Percentiles rank a stretch among this genome's conserved stretches.
Evolutionary conservation across 768 basidiomycete genomes (phyloP).

Genomic region (Gautieria morchelliformis): DNA sequence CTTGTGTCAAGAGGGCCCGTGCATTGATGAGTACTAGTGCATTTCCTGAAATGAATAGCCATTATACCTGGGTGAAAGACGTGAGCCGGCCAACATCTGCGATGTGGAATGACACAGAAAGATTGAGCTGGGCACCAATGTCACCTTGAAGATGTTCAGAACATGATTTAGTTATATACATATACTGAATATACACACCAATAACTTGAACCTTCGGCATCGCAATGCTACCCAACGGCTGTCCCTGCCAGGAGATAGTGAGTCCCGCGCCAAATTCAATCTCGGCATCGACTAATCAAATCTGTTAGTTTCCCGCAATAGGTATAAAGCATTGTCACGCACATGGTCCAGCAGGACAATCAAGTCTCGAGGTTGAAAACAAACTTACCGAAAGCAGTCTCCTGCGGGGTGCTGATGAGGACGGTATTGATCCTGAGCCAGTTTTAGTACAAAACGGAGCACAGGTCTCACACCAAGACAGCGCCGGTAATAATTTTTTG

Average conservation of each 20-base stretch:
- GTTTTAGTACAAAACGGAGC: background rate
- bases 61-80: constrained; percentile 50
- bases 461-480: constrained; percentile 34
- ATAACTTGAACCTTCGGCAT: constrained; percentile 50
- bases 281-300: constrained; percentile 44
- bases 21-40: background rate
- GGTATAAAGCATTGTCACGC: constrained; percentile 16
- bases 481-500: constrained; percentile 58
- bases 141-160: constrained; percentile 25
- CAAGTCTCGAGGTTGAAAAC: background rate
- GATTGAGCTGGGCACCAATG: constrained; percentile 50
- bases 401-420: constrained; percentile 47
- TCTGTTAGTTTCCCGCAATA: background rate
- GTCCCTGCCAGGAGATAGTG: constrained; percentile 49
- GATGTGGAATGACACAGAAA: constrained; percentile 47
- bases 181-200: constrained; percentile 13
- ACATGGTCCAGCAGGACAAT: constrained; percentile 56
- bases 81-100: constrained; percentile 47
- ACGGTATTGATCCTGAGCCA: constrained; percentile 43
- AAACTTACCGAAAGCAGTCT: constrained; percentile 47
- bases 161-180: background rate
- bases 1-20: constrained; percentile 48
- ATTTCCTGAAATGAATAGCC: background rate
- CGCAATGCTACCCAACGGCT: constrained; percentile 46
- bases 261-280: constrained; percentile 59